Conservation (phyloP, 2,329 filamentous ascomycete species). For the Aspergillus unguis region DNA sequence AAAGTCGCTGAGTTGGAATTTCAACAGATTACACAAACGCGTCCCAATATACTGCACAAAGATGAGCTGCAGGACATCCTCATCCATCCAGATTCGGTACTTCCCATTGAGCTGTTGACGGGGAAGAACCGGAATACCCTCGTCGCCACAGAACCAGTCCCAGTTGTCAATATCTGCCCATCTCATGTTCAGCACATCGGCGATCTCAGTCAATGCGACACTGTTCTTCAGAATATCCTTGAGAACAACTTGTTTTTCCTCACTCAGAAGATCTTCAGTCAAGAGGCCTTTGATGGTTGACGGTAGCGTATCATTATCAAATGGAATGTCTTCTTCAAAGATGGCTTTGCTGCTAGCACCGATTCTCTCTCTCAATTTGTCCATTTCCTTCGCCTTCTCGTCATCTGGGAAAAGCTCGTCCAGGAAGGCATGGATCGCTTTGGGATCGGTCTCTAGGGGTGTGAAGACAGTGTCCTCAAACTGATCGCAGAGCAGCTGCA, state of each 20-base stretch:
- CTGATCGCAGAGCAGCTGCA: slow-evolving; percentile 39
- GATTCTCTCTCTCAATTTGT: background rate
- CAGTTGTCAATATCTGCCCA: slow-evolving; percentile 41
- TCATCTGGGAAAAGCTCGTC: slow-evolving; percentile 30
- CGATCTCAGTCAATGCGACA: slow-evolving; percentile 42
- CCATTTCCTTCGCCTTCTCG: slow-evolving; percentile 13
- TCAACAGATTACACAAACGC: slow-evolving; percentile 31
- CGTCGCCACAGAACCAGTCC: slow-evolving; percentile 42
- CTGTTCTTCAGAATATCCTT: slow-evolving; percentile 40
- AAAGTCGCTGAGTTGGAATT: slow-evolving; percentile 13
- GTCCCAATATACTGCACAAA: slow-evolving; percentile 46
- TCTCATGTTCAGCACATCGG: slow-evolving; percentile 45
- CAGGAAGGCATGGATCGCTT: slow-evolving; percentile 32
- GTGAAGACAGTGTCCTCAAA: slow-evolving; percentile 41
- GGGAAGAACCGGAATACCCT: slow-evolving; percentile 44
- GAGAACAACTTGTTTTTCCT: slow-evolving; percentile 42
- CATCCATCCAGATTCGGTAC: slow-evolving; percentile 47
- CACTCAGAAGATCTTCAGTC: slow-evolving; percentile 42
- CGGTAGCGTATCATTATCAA: slow-evolving; percentile 29
- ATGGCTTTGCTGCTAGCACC: background rate
- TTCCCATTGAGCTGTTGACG: slow-evolving; percentile 45
- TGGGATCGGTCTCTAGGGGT: slow-evolving; percentile 33
- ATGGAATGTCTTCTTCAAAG: slow-evolving; percentile 28
- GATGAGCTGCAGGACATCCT: slow-evolving; percentile 47
- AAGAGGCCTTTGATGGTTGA: slow-evolving; percentile 40